Evolutionary conservation across 2,329 filamentous ascomycete genomes (phyloP), one percentile per base, ranked within the genome.

Genomic region (Pestalotiopsis fici): DNA sequence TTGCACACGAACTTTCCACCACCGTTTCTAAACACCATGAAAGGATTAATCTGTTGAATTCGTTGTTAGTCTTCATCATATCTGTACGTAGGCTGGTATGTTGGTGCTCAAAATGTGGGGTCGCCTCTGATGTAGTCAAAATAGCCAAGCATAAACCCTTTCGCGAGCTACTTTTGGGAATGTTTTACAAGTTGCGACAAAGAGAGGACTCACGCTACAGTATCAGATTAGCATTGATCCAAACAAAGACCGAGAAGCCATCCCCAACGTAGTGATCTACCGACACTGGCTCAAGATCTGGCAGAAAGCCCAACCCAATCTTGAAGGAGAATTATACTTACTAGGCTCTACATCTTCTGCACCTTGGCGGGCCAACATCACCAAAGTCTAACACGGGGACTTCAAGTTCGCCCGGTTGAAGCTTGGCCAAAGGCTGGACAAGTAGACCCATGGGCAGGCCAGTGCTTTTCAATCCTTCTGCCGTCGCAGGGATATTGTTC

Each of bases 1-100:
- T 99, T 99, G 83, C 96, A 99, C 64, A 97, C 94, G 78, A 97
- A 97, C 78, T 97, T 97, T 82, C 95, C 97, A 67, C 96, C 96
- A 47, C 95, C 95, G 18, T 92, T 91, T 68, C 92, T 89, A 86
- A 99, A 99, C 77, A 95, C 93, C 96, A 99, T 98, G 78, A 99
- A 99, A 1, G 96, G 96, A 77, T 99, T 99, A 82, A 99, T 97
- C 81, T 99, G 99, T 15, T 95, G 7, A 3, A n/a, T n/a, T n/a
- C n/a, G 5, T 11, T 50, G n/a, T 50, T 50, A 50, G 43, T 50
- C 18, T 50, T 21, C n/a, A 6, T 50, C 18, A 9, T 21, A 23
- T 50, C n/a, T 50, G n/a, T 9, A 50, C n/a, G n/a, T n/a, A n/a
- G n/a, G n/a, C n/a, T n/a, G n/a, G n/a, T n/a, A n/a, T n/a, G n/a